Base-by-base conservation (phyloP, 768 basidiomycete species). In the Mycena pura region DNA sequence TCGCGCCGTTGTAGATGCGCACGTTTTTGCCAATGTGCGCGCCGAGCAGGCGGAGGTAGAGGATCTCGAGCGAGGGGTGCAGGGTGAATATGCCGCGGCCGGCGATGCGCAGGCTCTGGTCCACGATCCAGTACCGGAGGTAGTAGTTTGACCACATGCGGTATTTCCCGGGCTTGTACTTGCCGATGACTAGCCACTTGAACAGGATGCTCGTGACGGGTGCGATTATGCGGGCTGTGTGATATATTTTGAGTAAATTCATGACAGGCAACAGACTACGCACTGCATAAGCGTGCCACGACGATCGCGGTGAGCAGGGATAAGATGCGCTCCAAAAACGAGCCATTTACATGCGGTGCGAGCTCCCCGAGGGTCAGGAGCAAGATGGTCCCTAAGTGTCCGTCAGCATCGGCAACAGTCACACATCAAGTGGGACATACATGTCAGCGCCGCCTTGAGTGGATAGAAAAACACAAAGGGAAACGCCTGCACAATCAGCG, bases 11-110 rank as follows among this genome's bases (percentile, higher is more conserved):
- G 55, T 76, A 74, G 28, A 82, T 78, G 21, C 59, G 55, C 22
- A 82, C 81, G 54, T 76, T 70, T 31, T 69, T 68, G 25, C 80
- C 81, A 32, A 82, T 79, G 32, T 68, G 72, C 11, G 81, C 80
- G 6, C 81, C 81, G 17, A 82, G 73, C 13, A 81, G 63, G 6
- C 79, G 79, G 66, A 76, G 80, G 69, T 82, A 80, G 4, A 80
- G 56, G 15, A 72, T 71, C 44, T 75, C 70, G 43, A 79, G 61
- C 11, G 66, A 67, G 9, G 79, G 77, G 48, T 78, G 74, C 19
- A 71, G 52, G n/a, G 75, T 57, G 56, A 82, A 82, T 36, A 82
- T 68, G 9, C 80, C 80, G 22, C 76, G 74, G 1, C 78, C 80
- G 5, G 79, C 70, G 39, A 72, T 68, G 19, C 32, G 15, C 14